Conservation (phyloP, 768 basidiomycete genomes). For the Leucosporidium creatinivorum region DNA sequence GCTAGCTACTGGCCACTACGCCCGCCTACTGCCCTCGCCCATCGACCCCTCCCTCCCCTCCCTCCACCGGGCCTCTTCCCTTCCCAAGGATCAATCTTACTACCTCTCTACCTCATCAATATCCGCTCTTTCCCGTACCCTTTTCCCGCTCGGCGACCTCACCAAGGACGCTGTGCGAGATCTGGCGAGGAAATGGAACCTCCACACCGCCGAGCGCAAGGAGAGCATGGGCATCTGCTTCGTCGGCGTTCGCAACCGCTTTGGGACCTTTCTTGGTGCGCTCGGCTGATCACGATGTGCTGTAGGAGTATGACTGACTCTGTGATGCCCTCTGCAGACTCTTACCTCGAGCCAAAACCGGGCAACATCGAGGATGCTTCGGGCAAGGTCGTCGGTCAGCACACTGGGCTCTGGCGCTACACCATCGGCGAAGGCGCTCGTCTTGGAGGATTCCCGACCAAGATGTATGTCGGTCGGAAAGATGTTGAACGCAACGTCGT, state of each 20-base stretch:
- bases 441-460: slow-evolving; percentile 54
- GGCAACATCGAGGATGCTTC: slow-evolving; percentile 62
- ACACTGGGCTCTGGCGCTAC: slow-evolving; percentile 72
- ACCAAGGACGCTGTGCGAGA: slow-evolving; percentile 63
- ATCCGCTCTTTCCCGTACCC: slow-evolving; percentile 41
- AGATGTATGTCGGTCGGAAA: slow-evolving; percentile 69
- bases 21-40: slow-evolving; percentile 54
- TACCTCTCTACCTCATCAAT: slow-evolving; percentile 54
- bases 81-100: slow-evolving; percentile 80
- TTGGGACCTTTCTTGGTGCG: slow-evolving; percentile 64
- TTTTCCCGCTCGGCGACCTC: slow-evolving; percentile 68
- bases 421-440: slow-evolving; percentile 77
- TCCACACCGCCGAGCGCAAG: slow-evolving; percentile 65
- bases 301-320: background rate
- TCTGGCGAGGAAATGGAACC: slow-evolving; percentile 55
- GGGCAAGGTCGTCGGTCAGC: slow-evolving; percentile 54
- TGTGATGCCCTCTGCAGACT: slow-evolving; percentile 47
- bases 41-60: slow-evolving; percentile 37
- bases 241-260: slow-evolving; percentile 69
- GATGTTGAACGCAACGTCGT: slow-evolving; percentile 57
- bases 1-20: slow-evolving; percentile 90
- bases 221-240: slow-evolving; percentile 97
- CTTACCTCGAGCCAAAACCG: slow-evolving; percentile 63
- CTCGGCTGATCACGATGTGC: too few species aligned
- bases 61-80: slow-evolving; percentile 50